Conservation (phyloP, 2,329 filamentous ascomycete genomes). For the Pseudopyricularia cyperi region DNA sequence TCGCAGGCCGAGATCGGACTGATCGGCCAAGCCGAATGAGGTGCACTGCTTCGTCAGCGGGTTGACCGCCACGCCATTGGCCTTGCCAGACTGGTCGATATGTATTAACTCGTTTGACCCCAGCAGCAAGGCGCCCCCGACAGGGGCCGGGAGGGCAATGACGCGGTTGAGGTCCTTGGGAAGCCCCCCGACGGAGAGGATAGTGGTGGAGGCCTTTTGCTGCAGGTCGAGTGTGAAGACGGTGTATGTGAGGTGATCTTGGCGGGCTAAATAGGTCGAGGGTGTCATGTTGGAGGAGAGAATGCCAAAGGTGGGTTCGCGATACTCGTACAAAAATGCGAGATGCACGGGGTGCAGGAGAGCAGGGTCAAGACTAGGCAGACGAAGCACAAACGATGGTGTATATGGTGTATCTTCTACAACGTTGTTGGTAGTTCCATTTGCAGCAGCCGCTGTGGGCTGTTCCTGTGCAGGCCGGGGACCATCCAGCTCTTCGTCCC, state of each 20-base stretch:
- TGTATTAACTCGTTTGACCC: constrained; percentile 88
- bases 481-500: constrained; percentile 70
- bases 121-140: constrained; percentile 78
- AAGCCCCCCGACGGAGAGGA: constrained; percentile 72
- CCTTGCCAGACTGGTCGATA: constrained; percentile 88
- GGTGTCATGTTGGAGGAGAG: constrained; percentile 64
- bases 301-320: constrained; percentile 94
- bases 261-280: constrained; percentile 68
- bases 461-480: constrained; percentile 39
- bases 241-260: constrained; percentile 78
- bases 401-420: constrained; percentile 63
- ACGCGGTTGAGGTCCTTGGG: constrained; percentile 81
- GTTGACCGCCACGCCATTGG: constrained; percentile 87
- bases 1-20: constrained; percentile 65
- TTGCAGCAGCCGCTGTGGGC: constrained; percentile 19
- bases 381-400: constrained; percentile 82
- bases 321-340: constrained; percentile 89
- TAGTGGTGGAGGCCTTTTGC: constrained; percentile 82
- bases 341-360: constrained; percentile 84
- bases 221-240: constrained; percentile 93
- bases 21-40: constrained; percentile 73
- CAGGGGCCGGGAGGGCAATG: constrained; percentile 68
- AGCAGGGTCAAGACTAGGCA: constrained; percentile 77
- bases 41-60: constrained; percentile 74
- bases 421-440: constrained; percentile 30